phyloP scores from a whole-genome alignment of 2,329 filamentous ascomycete genomes.

The Epichloe hybrida region DNA sequence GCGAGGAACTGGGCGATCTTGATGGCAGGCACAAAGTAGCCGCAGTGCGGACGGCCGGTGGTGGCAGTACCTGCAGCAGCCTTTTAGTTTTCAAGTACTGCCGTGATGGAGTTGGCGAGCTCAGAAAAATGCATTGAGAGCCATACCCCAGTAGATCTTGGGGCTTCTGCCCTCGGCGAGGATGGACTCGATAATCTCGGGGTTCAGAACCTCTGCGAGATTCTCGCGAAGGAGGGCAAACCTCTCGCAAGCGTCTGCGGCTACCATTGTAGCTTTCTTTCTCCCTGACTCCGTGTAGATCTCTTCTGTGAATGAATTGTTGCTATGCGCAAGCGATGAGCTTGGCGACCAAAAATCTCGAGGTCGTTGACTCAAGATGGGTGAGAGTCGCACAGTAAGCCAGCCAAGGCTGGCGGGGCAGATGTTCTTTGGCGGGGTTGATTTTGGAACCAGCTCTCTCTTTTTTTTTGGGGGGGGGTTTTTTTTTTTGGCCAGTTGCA shows the following conservation, averaged over 20 bases:
- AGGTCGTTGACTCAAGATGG: not conserved
- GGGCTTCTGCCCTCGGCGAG: conserved; percentile 56
- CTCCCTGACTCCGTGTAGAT: not conserved
- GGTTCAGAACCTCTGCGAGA: conserved; percentile 69
- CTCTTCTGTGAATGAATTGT: not conserved
- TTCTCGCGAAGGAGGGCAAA: conserved; percentile 68
- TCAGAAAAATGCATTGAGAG: not conserved
- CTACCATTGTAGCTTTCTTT: conserved; percentile 7
- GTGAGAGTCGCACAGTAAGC: not conserved
- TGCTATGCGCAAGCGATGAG: too few species aligned
- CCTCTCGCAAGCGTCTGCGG: conserved; percentile 39
- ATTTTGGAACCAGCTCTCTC: too few species aligned
- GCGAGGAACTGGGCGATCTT: conserved; percentile 82
- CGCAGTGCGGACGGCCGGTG: conserved; percentile 77
- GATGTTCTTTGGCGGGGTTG: not conserved
- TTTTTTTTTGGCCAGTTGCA: not conserved
- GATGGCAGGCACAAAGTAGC: conserved; percentile 77
- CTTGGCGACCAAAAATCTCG: too few species aligned
- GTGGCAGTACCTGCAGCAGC: conserved; percentile 53
- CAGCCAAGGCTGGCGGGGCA: not conserved
- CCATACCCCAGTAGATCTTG: conserved; percentile 69
- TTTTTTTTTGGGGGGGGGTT: not conserved
- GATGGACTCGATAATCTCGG: conserved; percentile 67
- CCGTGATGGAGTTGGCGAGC: too few species aligned
- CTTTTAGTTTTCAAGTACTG: too few species aligned